Percentiles rank a stretch among this genome's conserved stretches.
These are phyloP conservation scores for Paecilomyces formosus DNA, from an alignment of 2,329 filamentous ascomycete species.

Conservation along the genomic window DNA sequence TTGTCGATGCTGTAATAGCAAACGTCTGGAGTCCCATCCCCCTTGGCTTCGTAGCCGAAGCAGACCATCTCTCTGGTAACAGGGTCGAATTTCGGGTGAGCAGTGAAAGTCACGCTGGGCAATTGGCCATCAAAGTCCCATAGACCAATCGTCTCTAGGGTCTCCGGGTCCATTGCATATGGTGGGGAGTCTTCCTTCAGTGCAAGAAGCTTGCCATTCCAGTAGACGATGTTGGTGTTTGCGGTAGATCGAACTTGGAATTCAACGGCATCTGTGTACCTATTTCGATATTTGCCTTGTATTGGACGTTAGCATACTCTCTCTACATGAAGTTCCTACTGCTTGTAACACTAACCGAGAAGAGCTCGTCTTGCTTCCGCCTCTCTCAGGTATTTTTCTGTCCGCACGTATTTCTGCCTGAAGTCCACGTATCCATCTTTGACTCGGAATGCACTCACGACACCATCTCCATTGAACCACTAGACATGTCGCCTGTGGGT, in stretches of 20 bases:
- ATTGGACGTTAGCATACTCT: background rate
- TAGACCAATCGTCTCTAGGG: background rate
- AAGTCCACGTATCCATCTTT: background rate
- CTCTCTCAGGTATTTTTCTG: background rate
- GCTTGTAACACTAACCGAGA: background rate
- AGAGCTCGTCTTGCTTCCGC: background rate
- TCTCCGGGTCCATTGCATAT: background rate
- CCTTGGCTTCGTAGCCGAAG: background rate
- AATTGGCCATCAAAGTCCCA: background rate
- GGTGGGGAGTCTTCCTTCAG: background rate
- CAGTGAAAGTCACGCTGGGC: background rate
- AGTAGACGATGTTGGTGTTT: background rate
- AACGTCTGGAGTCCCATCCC: background rate
- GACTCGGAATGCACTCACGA: background rate
- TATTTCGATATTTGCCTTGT: background rate
- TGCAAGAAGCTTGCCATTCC: background rate
- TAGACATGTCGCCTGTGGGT: background rate
- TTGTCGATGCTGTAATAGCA: background rate
- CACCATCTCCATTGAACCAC: background rate
- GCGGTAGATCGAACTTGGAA: background rate
- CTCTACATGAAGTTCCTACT: background rate
- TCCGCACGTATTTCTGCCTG: background rate
- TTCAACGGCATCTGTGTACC: background rate
- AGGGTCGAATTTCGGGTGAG: background rate
- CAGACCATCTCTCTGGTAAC: background rate